Evolutionary conservation across 2,329 filamentous ascomycete species (phyloP).

Genomic region (Alternaria dauci): DNA sequence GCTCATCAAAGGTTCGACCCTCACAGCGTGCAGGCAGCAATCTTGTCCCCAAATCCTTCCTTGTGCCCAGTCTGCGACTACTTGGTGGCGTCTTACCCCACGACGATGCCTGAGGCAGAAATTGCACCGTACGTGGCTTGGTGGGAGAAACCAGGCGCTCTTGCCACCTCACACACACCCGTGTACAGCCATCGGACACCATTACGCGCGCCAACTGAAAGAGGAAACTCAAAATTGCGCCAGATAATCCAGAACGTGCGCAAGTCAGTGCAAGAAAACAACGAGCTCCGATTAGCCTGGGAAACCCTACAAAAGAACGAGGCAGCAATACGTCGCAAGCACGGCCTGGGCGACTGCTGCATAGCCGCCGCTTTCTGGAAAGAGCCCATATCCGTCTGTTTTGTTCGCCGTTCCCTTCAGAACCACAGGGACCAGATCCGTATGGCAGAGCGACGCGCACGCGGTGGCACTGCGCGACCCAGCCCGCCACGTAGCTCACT

Average conservation of each 20-base stretch:
- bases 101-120: constrained; percentile 11
- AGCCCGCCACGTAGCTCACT: constrained; percentile 32
- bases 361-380: constrained; percentile 31
- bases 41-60: constrained; percentile 8
- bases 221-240: constrained; percentile 13
- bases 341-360: constrained; percentile 22
- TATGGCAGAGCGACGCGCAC: constrained; percentile 21
- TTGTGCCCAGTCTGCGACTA: constrained; percentile 25
- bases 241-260: constrained; percentile 23
- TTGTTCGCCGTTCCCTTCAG: constrained; percentile 12
- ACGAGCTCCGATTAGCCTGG: constrained; percentile 19
- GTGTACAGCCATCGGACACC: constrained; percentile 9
- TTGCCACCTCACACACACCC: constrained; percentile 12
- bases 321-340: constrained; percentile 33
- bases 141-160: constrained; percentile 34
- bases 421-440: constrained; percentile 11
- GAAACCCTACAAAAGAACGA: constrained; percentile 28
- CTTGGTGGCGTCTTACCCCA: constrained; percentile 15
- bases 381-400: constrained; percentile 22
- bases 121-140: constrained; percentile 24
- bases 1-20: constrained; percentile 16
- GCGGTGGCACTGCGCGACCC: constrained; percentile 22
- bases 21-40: constrained; percentile 15
- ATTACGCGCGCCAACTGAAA: neutral
- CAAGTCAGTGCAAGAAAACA: neutral